A percentile compares a stretch with the other conserved stretches of the same genome.
Conservation (phyloP, 768 basidiomycete genomes). For the Lactarius psammicola region DNA sequence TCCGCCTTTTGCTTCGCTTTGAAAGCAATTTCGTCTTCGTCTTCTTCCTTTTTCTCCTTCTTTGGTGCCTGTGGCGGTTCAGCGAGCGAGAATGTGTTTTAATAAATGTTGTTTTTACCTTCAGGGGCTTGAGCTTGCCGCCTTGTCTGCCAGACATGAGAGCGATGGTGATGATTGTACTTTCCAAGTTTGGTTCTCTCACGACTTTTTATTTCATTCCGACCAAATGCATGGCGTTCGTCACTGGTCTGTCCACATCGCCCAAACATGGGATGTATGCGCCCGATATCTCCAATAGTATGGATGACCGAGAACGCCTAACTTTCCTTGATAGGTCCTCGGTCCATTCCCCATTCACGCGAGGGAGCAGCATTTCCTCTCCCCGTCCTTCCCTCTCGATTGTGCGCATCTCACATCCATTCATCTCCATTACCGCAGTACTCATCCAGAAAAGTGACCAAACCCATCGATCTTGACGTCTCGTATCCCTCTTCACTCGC, state of each 20-base stretch:
- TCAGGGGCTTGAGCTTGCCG: slow-evolving; percentile 84
- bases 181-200: not conserved
- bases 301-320: not conserved
- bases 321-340: slow-evolving; percentile 49
- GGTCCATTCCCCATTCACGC: slow-evolving; percentile 86
- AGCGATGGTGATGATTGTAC: slow-evolving; percentile 15
- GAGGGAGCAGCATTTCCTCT: slow-evolving; percentile 79
- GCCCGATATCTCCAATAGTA: not conserved
- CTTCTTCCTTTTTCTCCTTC: slow-evolving; percentile 73
- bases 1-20: slow-evolving; percentile 78
- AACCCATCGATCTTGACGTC: slow-evolving; percentile 48
- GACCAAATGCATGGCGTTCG: not conserved
- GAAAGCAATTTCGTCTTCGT: slow-evolving; percentile 69
- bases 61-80: slow-evolving; percentile 62
- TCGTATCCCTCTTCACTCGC: slow-evolving; percentile 69
- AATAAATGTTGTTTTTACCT: slow-evolving; percentile 46
- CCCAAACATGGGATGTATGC: slow-evolving; percentile 68
- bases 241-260: slow-evolving; percentile 7
- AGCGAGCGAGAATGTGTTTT: not conserved
- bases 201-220: not conserved
- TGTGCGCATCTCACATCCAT: slow-evolving; percentile 42
- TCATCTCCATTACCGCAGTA: not conserved
- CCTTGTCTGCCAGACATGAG: slow-evolving; percentile 69
- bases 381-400: slow-evolving; percentile 70
- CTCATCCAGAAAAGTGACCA: slow-evolving; percentile 41